A percentile compares a stretch with the other conserved stretches of the same genome.
These are phyloP conservation scores for Wickerhamomyces mucosus DNA, from an alignment of 805 yeast genomes.

Conservation along the genomic window DNA sequence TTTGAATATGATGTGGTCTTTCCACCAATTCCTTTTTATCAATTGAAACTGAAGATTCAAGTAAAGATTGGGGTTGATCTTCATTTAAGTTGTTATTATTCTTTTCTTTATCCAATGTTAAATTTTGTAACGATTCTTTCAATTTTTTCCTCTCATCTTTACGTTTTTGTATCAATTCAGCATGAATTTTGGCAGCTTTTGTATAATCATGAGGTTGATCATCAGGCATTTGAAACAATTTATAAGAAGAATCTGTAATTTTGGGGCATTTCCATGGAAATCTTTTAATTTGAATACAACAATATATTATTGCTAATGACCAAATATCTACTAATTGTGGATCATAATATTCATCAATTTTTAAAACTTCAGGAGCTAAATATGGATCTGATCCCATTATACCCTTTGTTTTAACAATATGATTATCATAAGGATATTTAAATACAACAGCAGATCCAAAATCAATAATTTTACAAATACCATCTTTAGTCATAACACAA, in stretches of 20 bases:
- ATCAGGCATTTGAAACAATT: slow-evolving; percentile 54
- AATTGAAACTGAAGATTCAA: background rate
- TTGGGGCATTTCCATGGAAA: slow-evolving; percentile 86
- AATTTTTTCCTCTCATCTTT: slow-evolving; percentile 33
- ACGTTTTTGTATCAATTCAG: slow-evolving; percentile 48
- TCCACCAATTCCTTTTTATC: too few species aligned
- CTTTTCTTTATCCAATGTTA: background rate
- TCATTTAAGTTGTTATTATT: background rate
- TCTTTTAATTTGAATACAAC: slow-evolving; percentile 79
- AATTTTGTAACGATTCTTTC: slow-evolving; percentile 7
- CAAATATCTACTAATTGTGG: slow-evolving; percentile 76
- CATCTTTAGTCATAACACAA: slow-evolving; percentile 67
- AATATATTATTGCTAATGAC: slow-evolving; percentile 77
- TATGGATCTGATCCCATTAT: slow-evolving; percentile 84
- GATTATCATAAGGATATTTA: slow-evolving; percentile 62
- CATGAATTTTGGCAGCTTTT: slow-evolving; percentile 65
- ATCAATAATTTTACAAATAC: slow-evolving; percentile 71
- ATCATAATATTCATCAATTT: slow-evolving; percentile 38
- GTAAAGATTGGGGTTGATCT: background rate
- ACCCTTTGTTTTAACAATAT: slow-evolving; percentile 55
- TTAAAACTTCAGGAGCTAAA: slow-evolving; percentile 71
- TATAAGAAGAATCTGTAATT: slow-evolving; percentile 58
- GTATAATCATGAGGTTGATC: slow-evolving; percentile 71
- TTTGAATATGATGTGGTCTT: too few species aligned
- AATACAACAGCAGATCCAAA: slow-evolving; percentile 81